Base-by-base conservation (phyloP, 345 rosid species). In the Erysimum cheiranthoides region DNA sequence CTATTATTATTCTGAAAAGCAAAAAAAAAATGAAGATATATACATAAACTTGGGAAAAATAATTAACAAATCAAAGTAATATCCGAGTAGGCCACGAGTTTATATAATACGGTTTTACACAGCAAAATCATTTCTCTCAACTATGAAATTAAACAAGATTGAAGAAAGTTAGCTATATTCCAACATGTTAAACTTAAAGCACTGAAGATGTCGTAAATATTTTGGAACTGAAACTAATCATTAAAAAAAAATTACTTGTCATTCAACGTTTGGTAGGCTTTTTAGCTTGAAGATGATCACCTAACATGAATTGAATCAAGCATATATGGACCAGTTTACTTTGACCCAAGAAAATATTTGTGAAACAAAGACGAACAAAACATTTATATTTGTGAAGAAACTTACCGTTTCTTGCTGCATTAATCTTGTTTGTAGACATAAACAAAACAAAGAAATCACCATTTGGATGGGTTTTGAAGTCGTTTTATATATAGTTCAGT, bases 251-350 rank as follows among this genome's bases (percentile, higher is more conserved):
- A 1, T 21, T 30, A 75, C 13, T 75, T 50, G 18, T 50, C 50
- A 21, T 75, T 53, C 35, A 42, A 53, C 53, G 75, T 53, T 76
- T 76, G 75, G 70, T 69, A 69, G 64, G 25, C 25, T 8, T 43
- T 63, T 61, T 70, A 45, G 70, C 34, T 69, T 42, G 58, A 60
- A 69, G 65, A 61, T 42, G 74, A 47, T 69, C 35, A 76, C 80
- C 80, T 76, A 69, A 68, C 73, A 50, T 39, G 56, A 69, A 49
- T 34, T 61, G 16, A 69, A 43, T 51, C 17, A 43, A 54, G 32
- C 49, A 68, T n/a, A n/a, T n/a, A n/a, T 69, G 59, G 70, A 53
- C 74, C 49, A 61, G 59, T 43, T 52, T 11, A 68, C 34, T 42
- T 52, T 34, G 63, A 61, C 65, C 39, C 32, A 60, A 59, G 18